Evolutionary conservation across 192 early-diverging fungal species (phyloP), one percentile per base, ranked within the genome.

Genomic region (Coemansia brasiliensis): DNA sequence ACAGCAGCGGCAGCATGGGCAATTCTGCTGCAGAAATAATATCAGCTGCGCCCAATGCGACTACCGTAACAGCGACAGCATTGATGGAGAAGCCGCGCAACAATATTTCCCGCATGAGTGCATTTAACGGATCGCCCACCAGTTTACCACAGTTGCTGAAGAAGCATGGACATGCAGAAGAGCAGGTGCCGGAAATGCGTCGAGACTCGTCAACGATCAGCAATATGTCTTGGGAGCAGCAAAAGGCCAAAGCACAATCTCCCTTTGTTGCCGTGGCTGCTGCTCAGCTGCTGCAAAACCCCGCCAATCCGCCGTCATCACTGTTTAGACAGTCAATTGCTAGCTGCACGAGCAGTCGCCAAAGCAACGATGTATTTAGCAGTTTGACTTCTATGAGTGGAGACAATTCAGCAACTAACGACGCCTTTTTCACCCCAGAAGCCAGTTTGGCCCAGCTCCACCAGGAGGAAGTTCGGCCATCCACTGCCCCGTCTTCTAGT

Each of bases 131-230:
- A 17, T 52, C 65, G 9, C 45, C 64, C 4, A 29, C 20, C 22
- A 40, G 35, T 8, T 41, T 43, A 17, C 37, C 59, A 1, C 41
- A 41, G 11, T 22, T 29, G 18, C 16, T 51, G 15, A 29, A 27
- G 49, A 27, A 8, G 49, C 46, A 51, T 9, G 26, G 26, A 17
- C 38, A 29, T 32, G 37, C 42, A 6, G 48, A 25, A 32, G 40
- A 38, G 16, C n/a, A n/a, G 49, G 53, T n/a, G 50, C 44, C 52
- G 17, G 39, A 60, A 15, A 58, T 27, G 38, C 39, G 49, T 18
- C 75, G 69, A 40, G 75, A 72, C 51, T 79, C 75, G 44, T 46
- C 69, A 12, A 79, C 75, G 2, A 68, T 72, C 20, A 72, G 65
- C 59, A 58, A 42, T 18, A 45, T 29, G 22, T 16, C 67, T n/a